Evolutionary conservation across 305 asterid genomes (phyloP), one percentile per base, ranked within the genome.

Genomic region (Solanum hybrid): DNA sequence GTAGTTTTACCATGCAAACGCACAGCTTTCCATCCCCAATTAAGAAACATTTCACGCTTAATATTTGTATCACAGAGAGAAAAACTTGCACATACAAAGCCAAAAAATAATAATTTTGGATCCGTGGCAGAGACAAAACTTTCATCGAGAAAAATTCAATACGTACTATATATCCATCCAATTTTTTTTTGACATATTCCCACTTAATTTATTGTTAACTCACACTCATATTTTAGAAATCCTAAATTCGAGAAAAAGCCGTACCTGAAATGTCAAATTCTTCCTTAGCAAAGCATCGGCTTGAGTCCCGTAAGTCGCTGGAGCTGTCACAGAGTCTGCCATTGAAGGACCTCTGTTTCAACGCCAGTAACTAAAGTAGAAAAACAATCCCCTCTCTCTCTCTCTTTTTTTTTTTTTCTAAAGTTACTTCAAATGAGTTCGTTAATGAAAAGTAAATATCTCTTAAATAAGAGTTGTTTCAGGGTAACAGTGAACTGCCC

Each of bases 221-320:
- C 3, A 8, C 28, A 22, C 13, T 22, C 28, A 22, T 64, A 22
- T 64, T 64, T 22, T 64, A 64, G 28, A 22, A 64, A 64, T 64
- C 12, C 73, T 64, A 64, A 1, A 64, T 64, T 64, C 13, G 89
- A 0, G 83, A 64, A 90, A 88, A 77, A 90, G 40, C 16, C 37
- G 79, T 9, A 92, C 99, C 98, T 97, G 99, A 92, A 94, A 95
- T 71, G 95, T 94, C 90, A 97, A 89, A 90, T 97, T 97, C 92
- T 97, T 96, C 93, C 98, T 91, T 33, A 97, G 96, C 93, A 97
- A 91, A 92, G 99, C 99, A 95, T 95, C 92, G 11, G 98, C 98
- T 93, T 96, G 99, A 35, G 98, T 96, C 95, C 96, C 92, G 77
- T 93, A 95, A 90, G 94, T 96, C 80, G 98, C 93, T 75, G 93